phyloP scores from a whole-genome alignment of 73 alveolate genomes.

The Halteria grandinella region DNA sequence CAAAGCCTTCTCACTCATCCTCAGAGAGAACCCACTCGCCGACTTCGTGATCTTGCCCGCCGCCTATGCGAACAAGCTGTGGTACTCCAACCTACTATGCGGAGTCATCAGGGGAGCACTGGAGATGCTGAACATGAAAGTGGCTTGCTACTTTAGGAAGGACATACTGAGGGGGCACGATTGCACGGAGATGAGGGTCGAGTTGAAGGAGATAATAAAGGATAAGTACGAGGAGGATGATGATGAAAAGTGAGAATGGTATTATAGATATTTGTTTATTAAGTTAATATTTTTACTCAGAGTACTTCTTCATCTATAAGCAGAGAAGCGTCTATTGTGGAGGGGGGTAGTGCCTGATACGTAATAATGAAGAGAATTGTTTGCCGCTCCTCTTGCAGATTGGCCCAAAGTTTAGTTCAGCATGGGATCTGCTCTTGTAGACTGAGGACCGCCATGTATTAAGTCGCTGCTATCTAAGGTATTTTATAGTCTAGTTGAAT shows the following conservation, averaged over 20 bases:
- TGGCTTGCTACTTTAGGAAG: constrained; percentile 65
- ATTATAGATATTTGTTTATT: neutral
- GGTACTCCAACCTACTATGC: constrained; percentile 85
- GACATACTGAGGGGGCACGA: constrained; percentile 85
- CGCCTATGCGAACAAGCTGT: constrained; percentile 72
- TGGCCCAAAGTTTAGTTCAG: too few relatives aligned
- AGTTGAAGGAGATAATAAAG: constrained; percentile 79
- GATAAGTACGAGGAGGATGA: constrained; percentile 91
- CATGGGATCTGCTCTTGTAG: too few relatives aligned
- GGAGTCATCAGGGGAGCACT: constrained; percentile 91
- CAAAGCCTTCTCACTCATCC: constrained; percentile 68
- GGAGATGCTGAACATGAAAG: constrained; percentile 80
- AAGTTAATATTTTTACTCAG: too few relatives aligned
- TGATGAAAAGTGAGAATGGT: constrained; percentile 34
- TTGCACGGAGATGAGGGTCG: constrained; percentile 77
- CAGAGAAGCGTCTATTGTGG: too few relatives aligned
- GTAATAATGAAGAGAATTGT: too few relatives aligned
- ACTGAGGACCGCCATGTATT: too few relatives aligned
- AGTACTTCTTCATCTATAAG: too few relatives aligned
- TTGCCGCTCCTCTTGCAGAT: too few relatives aligned
- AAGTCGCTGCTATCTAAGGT: too few relatives aligned
- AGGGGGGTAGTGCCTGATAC: too few relatives aligned
- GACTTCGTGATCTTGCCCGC: constrained; percentile 86
- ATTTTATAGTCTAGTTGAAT: too few relatives aligned
- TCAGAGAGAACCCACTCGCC: constrained; percentile 83